These are phyloP conservation scores for Aspergillus steynii DNA, from an alignment of 495 filamentous ascomycete species.

Conservation along the genomic window DNA sequence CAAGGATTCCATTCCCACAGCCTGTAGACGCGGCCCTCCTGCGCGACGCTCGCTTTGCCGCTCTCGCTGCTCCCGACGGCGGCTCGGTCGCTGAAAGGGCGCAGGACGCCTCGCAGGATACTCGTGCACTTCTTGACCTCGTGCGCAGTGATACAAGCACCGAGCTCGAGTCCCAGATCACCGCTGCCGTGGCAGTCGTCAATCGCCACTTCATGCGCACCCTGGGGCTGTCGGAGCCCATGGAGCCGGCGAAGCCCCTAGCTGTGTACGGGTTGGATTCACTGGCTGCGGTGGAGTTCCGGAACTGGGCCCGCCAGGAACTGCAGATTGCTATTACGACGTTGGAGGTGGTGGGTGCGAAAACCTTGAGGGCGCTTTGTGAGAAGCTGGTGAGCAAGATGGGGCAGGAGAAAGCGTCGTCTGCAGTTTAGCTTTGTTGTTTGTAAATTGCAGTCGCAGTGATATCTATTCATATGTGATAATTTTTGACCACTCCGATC, in stretches of 20 bases:
- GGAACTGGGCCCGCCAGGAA: slow-evolving; percentile 21
- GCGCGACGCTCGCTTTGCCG: slow-evolving; percentile 1
- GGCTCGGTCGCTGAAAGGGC: neutral
- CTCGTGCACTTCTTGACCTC: neutral
- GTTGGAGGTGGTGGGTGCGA: slow-evolving; percentile 1
- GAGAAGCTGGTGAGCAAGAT: too few species aligned
- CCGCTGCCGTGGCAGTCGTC: slow-evolving; percentile 11
- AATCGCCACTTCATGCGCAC: slow-evolving; percentile 12
- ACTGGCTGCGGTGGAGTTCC: slow-evolving; percentile 29
- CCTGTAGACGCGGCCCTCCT: neutral
- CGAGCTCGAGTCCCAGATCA: neutral
- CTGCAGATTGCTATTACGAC: neutral
- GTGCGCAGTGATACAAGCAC: neutral
- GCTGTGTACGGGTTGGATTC: slow-evolving; percentile 30
- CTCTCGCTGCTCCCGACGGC: neutral
- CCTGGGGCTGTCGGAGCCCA: slow-evolving; percentile 22
- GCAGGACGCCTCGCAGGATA: neutral
- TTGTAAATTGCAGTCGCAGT: neutral
- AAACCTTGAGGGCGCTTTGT: too few species aligned
- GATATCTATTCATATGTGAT: too few species aligned
- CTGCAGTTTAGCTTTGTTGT: neutral
- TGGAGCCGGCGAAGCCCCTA: slow-evolving; percentile 25
- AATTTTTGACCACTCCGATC: too few species aligned
- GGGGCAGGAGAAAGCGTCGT: neutral
- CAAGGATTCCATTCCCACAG: slow-evolving; percentile 2